phyloP scores from a whole-genome alignment of 257 asterid genomes.

The Agastache rugosa region DNA sequence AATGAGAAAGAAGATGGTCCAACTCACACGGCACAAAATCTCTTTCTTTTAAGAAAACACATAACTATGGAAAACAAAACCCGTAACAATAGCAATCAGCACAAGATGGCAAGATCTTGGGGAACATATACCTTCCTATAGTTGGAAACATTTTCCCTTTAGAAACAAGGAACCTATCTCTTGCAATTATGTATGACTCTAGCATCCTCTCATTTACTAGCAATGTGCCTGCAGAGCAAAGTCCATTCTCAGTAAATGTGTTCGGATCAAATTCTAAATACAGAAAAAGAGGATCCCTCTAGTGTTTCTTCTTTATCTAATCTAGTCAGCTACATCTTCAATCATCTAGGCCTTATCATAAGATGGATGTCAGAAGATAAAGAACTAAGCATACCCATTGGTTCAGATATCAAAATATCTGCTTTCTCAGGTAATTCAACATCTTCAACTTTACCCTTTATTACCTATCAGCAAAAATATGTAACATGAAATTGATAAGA shows the following conservation, averaged over 20 bases:
- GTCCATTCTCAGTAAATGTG: slow-evolving; percentile 26
- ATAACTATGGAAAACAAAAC: slow-evolving; percentile 11
- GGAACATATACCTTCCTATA: slow-evolving; percentile 72
- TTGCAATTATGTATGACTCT: slow-evolving; percentile 94
- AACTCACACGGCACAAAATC: background rate
- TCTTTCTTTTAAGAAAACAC: slow-evolving; percentile 4
- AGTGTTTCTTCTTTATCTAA: slow-evolving; percentile 19
- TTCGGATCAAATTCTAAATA: slow-evolving; percentile 31
- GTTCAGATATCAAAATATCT: slow-evolving; percentile 96
- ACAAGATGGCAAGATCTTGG: slow-evolving; percentile 15
- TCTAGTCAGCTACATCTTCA: slow-evolving; percentile 24
- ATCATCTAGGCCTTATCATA: slow-evolving; percentile 22
- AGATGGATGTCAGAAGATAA: slow-evolving; percentile 19
- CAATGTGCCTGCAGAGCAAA: slow-evolving; percentile 78
- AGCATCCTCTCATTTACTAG: slow-evolving; percentile 98
- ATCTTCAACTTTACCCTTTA: slow-evolving; percentile 97
- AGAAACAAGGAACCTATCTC: slow-evolving; percentile 94
- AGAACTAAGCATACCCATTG: slow-evolving; percentile 78
- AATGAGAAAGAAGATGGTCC: slow-evolving; percentile 15
- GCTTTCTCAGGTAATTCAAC: slow-evolving; percentile 94
- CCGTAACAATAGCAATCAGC: slow-evolving; percentile 11
- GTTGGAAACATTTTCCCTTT: slow-evolving; percentile 97
- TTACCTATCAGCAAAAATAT: slow-evolving; percentile 60
- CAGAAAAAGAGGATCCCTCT: slow-evolving; percentile 1
- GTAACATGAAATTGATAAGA: slow-evolving; percentile 26